These are phyloP conservation scores for Cercospora berteroae DNA, from an alignment of 2,329 filamentous ascomycete genomes.

Conservation along the genomic window DNA sequence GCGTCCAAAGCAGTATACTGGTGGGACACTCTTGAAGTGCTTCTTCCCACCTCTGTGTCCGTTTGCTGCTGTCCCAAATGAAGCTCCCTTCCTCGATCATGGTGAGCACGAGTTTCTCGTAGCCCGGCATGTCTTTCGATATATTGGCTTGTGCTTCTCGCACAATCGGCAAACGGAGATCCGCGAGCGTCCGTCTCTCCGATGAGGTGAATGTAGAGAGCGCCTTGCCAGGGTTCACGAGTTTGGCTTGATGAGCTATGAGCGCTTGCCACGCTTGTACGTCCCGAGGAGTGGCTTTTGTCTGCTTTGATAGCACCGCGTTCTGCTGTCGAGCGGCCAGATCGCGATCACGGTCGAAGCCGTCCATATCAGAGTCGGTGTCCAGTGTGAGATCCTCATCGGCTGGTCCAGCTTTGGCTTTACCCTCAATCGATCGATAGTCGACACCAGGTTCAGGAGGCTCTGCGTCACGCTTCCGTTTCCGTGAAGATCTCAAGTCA, in stretches of 20 bases:
- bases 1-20: slow-evolving; percentile 68
- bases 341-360: slow-evolving; percentile 20
- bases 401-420: slow-evolving; percentile 27
- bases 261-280: slow-evolving; percentile 72
- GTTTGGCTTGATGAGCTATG: slow-evolving; percentile 71
- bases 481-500: slow-evolving; percentile 17
- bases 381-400: slow-evolving; percentile 43
- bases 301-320: slow-evolving; percentile 60
- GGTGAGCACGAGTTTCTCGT: slow-evolving; percentile 62
- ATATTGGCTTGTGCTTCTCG: slow-evolving; percentile 69
- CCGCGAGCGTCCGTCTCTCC: slow-evolving; percentile 67
- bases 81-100: slow-evolving; percentile 72
- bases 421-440: slow-evolving; percentile 42
- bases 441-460: slow-evolving; percentile 31
- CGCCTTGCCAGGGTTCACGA: slow-evolving; percentile 55
- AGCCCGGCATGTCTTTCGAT: slow-evolving; percentile 44
- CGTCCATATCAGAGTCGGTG: slow-evolving; percentile 29
- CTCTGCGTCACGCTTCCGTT: slow-evolving; percentile 22
- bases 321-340: slow-evolving; percentile 51
- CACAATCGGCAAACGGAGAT: slow-evolving; percentile 77
- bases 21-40: slow-evolving; percentile 56
- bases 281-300: slow-evolving; percentile 66
- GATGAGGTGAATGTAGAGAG: slow-evolving; percentile 53
- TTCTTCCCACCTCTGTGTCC: slow-evolving; percentile 65
- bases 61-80: slow-evolving; percentile 66